Evolutionary conservation across 768 basidiomycete species (phyloP), one percentile per base, ranked within the genome.

Genomic region (Tremella yokohamensis): DNA sequence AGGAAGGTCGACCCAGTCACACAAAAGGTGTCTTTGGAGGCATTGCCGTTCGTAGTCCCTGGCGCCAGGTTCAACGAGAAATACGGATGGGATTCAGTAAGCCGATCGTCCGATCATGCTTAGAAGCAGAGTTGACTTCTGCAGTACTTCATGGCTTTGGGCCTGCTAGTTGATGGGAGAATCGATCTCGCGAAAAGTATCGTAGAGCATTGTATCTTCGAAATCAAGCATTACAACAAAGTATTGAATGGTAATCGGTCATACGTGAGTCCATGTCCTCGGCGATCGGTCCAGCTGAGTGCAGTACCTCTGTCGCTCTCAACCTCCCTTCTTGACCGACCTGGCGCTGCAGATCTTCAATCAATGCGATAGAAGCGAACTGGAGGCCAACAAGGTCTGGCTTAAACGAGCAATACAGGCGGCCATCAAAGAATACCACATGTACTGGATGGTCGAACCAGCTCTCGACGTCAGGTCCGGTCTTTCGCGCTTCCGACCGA

Each of bases 171-270:
- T 20, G 94, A 99, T 71, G 93, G 92, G 24, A 87, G 91, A 69
- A 85, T 94, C 25, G 83, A 85, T 58, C 88, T 98, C 85, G 94
- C 96, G 18, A 90, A 92, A 78, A 90, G 91, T 69, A 91, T 98
- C 85, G 92, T 97, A 44, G 96, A 98, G 55, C 94, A 99, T 76
- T 99, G 98, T 79, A 88, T 96, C 72, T 99, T 98, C 75, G 91
- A 98, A 81, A 96, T 99, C 81, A 90, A 86, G 79, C 89, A 96
- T 78, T 96, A 96, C 74, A 88, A 89, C 80, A 93, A 94, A 79
- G 73, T 76, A 16, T 26, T 98, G 64, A 99, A 99, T 76, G 94
- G 94, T 61, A 93, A 87, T 77, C 87, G 94, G 68, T 89, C 88
- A 74, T 81, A 79, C 63, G 79, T 78, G 55, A 69, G 76, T 70